These are phyloP conservation scores for Phanerodontia chrysosporium DNA, from an alignment of 768 basidiomycete genomes.

Conservation along the genomic window DNA sequence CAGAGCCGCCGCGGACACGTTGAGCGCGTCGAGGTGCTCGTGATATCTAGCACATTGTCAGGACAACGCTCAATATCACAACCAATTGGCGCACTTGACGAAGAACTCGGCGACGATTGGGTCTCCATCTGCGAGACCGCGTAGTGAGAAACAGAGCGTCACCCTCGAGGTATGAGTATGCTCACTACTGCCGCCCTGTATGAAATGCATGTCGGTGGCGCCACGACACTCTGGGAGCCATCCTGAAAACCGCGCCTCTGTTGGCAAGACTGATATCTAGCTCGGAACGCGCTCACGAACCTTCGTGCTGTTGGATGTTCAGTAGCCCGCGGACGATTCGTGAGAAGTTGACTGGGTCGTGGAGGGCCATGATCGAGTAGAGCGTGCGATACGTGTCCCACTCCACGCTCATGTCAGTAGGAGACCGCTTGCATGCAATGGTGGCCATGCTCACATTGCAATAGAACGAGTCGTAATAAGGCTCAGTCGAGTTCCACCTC, in stretches of 20 bases:
- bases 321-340: conserved; percentile 62
- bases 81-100: conserved; percentile 38
- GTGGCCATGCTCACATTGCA: conserved; percentile 49
- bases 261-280: neutral
- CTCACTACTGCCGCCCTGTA: conserved; percentile 62
- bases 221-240: conserved; percentile 67
- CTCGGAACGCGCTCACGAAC: conserved; percentile 22
- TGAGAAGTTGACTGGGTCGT: conserved; percentile 56
- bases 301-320: conserved; percentile 64
- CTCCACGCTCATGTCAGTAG: conserved; percentile 24
- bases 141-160: too few relatives aligned
- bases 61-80: neutral
- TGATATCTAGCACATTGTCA: conserved; percentile 36
- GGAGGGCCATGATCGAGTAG: conserved; percentile 59
- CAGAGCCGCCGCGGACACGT: conserved; percentile 44
- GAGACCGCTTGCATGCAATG: neutral
- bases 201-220: conserved; percentile 46
- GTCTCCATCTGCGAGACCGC: conserved; percentile 54
- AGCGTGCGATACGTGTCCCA: conserved; percentile 67
- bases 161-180: too few relatives aligned
- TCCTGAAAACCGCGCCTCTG: conserved; percentile 30
- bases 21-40: conserved; percentile 41
- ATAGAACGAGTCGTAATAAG: conserved; percentile 65
- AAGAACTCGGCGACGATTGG: conserved; percentile 63
- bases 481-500: conserved; percentile 58